Percentiles rank a stretch among this genome's conserved stretches.
Evolutionary conservation across 441 rosid genomes (phyloP).

Genomic region (Populus hybrid): DNA sequence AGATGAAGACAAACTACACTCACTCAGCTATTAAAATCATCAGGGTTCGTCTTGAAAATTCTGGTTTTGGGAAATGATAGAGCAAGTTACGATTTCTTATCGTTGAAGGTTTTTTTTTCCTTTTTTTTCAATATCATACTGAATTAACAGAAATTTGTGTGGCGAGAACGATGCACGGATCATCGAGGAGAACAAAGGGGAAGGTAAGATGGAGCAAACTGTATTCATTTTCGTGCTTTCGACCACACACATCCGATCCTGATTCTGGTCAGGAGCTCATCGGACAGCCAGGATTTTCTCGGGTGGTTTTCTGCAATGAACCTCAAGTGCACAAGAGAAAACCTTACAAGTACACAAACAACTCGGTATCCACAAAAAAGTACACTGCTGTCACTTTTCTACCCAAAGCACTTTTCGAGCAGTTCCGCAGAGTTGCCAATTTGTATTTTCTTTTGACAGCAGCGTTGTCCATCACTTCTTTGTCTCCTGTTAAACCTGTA

Average conservation of each 20-base stretch:
- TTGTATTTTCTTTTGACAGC: slow-evolving; percentile 62
- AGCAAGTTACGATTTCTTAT: not conserved
- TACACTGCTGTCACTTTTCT: slow-evolving; percentile 54
- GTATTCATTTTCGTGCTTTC: slow-evolving; percentile 50
- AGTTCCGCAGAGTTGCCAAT: slow-evolving; percentile 70
- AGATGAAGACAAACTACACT: not conserved
- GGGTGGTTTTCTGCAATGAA: slow-evolving; percentile 60
- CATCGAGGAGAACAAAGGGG: slow-evolving; percentile 27
- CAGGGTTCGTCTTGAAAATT: not conserved
- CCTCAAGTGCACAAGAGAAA: slow-evolving; percentile 37
- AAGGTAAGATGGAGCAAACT: slow-evolving; percentile 53
- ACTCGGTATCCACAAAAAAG: slow-evolving; percentile 62
- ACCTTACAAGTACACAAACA: slow-evolving; percentile 44
- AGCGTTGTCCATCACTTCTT: slow-evolving; percentile 39
- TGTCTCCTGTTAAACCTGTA: slow-evolving; percentile 43
- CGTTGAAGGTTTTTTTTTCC: not conserved
- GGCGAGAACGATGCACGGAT: slow-evolving; percentile 21
- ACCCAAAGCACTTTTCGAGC: slow-evolving; percentile 66
- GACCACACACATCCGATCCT: slow-evolving; percentile 24
- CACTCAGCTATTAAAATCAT: not conserved
- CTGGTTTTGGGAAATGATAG: not conserved
- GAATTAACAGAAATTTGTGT: not conserved
- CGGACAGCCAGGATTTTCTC: slow-evolving; percentile 45
- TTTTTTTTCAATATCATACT: not conserved
- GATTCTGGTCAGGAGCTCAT: slow-evolving; percentile 30